Evolutionary conservation across 345 rosid genomes (phyloP), one percentile per base, ranked within the genome.

Genomic region (Eucalyptus pauciflora): DNA sequence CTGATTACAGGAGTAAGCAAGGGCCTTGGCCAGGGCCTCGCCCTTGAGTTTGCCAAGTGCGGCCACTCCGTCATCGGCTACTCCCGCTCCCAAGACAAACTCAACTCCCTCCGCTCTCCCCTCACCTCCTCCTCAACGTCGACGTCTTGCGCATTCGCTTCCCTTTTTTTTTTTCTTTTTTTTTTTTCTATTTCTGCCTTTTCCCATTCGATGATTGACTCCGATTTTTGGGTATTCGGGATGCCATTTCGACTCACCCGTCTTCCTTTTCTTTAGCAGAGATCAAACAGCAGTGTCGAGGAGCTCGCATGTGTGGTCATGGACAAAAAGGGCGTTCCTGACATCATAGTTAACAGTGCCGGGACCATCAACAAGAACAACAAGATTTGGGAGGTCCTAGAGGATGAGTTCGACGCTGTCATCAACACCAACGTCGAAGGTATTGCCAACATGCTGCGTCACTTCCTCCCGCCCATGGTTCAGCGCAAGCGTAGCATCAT

Each of bases 371-470:
- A 97, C 89, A 93, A 90, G 91, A 97, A 97, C 92, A 97, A 94
- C 90, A 97, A 93, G 93, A 92, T 97, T 49, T 97, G 99, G 99
- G 99, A 97, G 92, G 98, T 97, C 87, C 93, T 98, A 1, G 94
- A 86, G 22, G 99, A 97, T 88, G 99, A 97, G 79, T 97, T 97
- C 90, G 99, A 97, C 88, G 81, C 90, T 60, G 99, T 97, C 33
- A 94, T 96, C 87, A 98, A 96, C 90, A 97, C 98, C 49, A 97
- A 97, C 90, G 94, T 96, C 22, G 96, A 96, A 92, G 99, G 99
- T 58, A 87, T 93, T 43, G 98, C 96, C 41, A 97, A 96, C 90
- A 92, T 97, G 91, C 64, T 97, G 90, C 98, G 99, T 31, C 98
- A 96, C 90, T 97, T 97, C 90, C 94, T 97, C 87, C 99, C 99